phyloP scores from a whole-genome alignment of 73 alveolate genomes.

The Tetrahymena elliotti region DNA sequence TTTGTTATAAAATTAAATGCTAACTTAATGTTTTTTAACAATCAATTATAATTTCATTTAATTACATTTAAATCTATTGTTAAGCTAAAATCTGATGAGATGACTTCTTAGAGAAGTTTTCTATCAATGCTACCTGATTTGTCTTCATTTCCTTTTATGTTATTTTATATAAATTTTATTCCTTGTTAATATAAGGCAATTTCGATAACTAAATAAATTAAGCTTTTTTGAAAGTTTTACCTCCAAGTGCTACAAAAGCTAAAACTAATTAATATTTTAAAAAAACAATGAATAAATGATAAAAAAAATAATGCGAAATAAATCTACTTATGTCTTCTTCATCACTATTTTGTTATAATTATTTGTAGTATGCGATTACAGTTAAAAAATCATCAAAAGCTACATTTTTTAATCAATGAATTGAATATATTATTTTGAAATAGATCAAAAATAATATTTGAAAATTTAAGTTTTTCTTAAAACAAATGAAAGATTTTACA shows the following conservation, averaged over 20 bases:
- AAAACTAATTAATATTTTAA: background rate
- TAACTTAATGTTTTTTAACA: too few species aligned
- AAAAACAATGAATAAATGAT: background rate
- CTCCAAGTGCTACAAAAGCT: background rate
- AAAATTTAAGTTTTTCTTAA: background rate
- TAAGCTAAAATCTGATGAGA: slow-evolving; percentile 26
- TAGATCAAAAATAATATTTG: too few species aligned
- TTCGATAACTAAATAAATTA: background rate
- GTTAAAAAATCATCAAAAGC: slow-evolving; percentile 19
- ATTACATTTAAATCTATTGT: slow-evolving; percentile 36
- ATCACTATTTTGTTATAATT: slow-evolving; percentile 17
- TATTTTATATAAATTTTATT: background rate
- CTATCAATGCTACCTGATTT: slow-evolving; percentile 31
- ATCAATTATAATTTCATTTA: too few species aligned
- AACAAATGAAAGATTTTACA: background rate
- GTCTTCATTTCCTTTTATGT: background rate
- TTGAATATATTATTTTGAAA: too few species aligned
- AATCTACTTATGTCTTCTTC: slow-evolving; percentile 34
- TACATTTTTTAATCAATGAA: background rate
- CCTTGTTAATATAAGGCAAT: background rate
- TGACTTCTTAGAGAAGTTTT: slow-evolving; percentile 16
- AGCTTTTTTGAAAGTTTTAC: background rate
- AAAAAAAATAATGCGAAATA: background rate
- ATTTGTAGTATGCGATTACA: slow-evolving; percentile 26
- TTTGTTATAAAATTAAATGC: too few species aligned